phyloP scores from a whole-genome alignment of 257 asterid genomes.

The Solanum tarapatanum region DNA sequence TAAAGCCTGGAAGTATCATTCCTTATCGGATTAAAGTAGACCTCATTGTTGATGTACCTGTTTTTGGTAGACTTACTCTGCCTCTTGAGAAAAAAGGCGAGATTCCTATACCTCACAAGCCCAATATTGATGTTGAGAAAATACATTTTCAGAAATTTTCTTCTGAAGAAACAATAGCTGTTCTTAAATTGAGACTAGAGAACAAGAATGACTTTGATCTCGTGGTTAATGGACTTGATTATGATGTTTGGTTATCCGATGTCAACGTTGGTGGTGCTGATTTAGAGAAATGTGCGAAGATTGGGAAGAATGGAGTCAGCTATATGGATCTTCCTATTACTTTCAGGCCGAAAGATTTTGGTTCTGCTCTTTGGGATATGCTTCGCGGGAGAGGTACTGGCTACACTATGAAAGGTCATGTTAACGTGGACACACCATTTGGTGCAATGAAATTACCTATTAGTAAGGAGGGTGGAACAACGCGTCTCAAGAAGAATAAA shows the following conservation, averaged over 20 bases:
- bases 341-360: constrained; percentile 95
- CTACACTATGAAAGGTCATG: constrained; percentile 70
- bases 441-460: constrained; percentile 92
- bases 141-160: constrained; percentile 63
- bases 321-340: constrained; percentile 71
- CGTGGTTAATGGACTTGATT: constrained; percentile 69
- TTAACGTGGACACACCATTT: constrained; percentile 75
- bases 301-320: constrained; percentile 54
- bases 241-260: constrained; percentile 79
- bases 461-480: constrained; percentile 81
- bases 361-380: constrained; percentile 99
- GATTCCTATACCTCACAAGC: constrained; percentile 82
- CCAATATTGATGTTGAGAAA: constrained; percentile 67
- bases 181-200: constrained; percentile 72
- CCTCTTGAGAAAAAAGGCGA: constrained; percentile 86
- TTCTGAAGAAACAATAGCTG: constrained; percentile 71
- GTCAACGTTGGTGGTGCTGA: constrained; percentile 72
- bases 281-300: constrained; percentile 37
- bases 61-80: constrained; percentile 68
- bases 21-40: constrained; percentile 77
- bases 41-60: constrained; percentile 83
- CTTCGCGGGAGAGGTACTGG: constrained; percentile 86
- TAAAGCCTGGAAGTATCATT: constrained; percentile 69
- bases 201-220: constrained; percentile 87
- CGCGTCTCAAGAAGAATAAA: constrained; percentile 75